Evolutionary conservation across 164 flowering plant genomes (phyloP), one percentile per base, ranked within the genome.

Genomic region (Tinospora cordifolia): DNA sequence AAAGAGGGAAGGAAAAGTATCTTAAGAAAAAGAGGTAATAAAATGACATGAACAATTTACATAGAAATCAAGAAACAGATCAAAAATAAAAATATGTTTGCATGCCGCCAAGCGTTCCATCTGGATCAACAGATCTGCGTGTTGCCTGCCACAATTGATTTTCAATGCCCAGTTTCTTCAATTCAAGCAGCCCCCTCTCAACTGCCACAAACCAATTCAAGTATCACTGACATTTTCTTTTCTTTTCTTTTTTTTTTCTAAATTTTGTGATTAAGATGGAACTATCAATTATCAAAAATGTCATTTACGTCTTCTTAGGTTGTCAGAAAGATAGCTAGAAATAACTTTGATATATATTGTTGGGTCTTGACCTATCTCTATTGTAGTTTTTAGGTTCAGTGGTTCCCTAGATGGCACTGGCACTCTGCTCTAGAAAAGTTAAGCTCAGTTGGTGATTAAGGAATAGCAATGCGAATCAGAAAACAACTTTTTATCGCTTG

Each of bases 131-230:
- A 78, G 74, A 72, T 75, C 72, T 84, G 38, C 96, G 94, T 60
- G 93, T 81, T 51, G 72, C 88, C 76, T 84, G 85, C 98, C 98
- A 93, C 51, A 93, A 73, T 71, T 82, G 88, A 57, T 75, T 76
- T 77, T 93, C 97, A 49, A 93, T 79, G 22, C 88, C 91, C 21
- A 93, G 68, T 81, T 88, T 93, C 86, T 79, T 81, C 22, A 93
- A 80, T 83, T 93, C 98, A 71, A 79, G 12, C n/a, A 93, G 80
- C 6, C 98, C 97, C 0, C 89, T 82, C 71, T 88, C 92, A 79
- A 82, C 98, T 93, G 89, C 67, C 12, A 65, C 17, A 36, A 25
- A 75, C 12, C 6, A 27, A 14, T 15, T 38, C 68, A 65, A 24
- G 21, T 15, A 30, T 12, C 4, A 51, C 3, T 6, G 25, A 51